Evolutionary conservation across 805 yeast species (phyloP), one percentile per base, ranked within the genome.

Genomic region (Schwanniomyces yamadae): DNA sequence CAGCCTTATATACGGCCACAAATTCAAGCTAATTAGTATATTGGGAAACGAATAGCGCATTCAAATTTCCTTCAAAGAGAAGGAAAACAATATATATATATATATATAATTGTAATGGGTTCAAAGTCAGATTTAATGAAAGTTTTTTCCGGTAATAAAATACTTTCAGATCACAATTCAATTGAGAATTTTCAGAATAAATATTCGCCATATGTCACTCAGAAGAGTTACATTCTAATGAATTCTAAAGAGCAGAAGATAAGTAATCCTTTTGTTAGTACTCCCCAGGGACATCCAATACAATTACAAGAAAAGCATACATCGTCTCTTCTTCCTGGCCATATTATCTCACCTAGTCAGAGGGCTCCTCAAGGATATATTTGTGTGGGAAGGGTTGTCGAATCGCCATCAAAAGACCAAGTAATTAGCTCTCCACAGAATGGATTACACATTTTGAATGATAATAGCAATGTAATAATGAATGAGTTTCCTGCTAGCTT

Each of bases 401-500:
- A 40, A 12, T 34, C 37, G 4, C 37, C 46, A 11, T 27, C 36
- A 4, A 39, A 30, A 26, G 31, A 32, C 2, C 22, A 20, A 8
- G 22, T 28, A 5, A 11, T 13, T 2, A 37, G 32, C n/a, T 33
- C 39, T 11, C 19, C 28, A n/a, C 37, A 38, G 25, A 29, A 38
- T 12, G 42, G 44, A 3, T 15, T 40, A 10, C 30, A 32, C 15
- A 16, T 33, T 11, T 24, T 33, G 21, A 37, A 30, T 8, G 41
- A 39, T 3, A 31, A 18, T 11, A 9, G 39, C 14, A 24, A 17
- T 12, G 10, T 31, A 2, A 10, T 30, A 11, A 20, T n/a, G 14
- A 33, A 37, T n/a, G 46, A 34, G 14, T 69, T 77, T 35, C 41
- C 61, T 1, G 11, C 17, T 7, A 49, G 51, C 10, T 82, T 84